Percentiles rank a stretch among this genome's conserved stretches.
These are phyloP conservation scores for Penicillium macrosclerotiorum DNA, from an alignment of 495 filamentous ascomycete species.

Conservation along the genomic window DNA sequence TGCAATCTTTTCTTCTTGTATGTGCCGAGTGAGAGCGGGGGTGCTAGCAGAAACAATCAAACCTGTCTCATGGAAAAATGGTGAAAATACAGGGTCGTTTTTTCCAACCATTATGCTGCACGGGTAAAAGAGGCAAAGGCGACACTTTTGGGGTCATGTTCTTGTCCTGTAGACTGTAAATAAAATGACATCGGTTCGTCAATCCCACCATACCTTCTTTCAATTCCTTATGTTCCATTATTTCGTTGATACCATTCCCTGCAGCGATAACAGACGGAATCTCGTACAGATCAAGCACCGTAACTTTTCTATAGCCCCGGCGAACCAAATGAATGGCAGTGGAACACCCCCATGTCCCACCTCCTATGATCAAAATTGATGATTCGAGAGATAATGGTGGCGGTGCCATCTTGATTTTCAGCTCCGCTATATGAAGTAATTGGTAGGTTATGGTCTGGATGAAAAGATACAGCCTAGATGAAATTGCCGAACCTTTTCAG, in stretches of 20 bases:
- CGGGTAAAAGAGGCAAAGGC: slow-evolving; percentile 35
- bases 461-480: background rate
- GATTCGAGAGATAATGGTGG: slow-evolving; percentile 9
- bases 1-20: slow-evolving; percentile 34
- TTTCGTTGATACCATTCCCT: slow-evolving; percentile 57
- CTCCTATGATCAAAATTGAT: slow-evolving; percentile 44
- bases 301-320: slow-evolving; percentile 46
- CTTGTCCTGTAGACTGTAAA: too few relatives aligned
- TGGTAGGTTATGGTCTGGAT: background rate
- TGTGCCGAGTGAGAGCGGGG: slow-evolving; percentile 32
- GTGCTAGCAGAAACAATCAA: slow-evolving; percentile 44
- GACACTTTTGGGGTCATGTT: slow-evolving; percentile 28
- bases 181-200: too few relatives aligned
- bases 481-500: background rate
- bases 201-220: slow-evolving; percentile 39
- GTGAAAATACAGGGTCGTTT: slow-evolving; percentile 45
- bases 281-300: slow-evolving; percentile 43
- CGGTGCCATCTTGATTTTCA: slow-evolving; percentile 9
- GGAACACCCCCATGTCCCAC: slow-evolving; percentile 52
- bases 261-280: slow-evolving; percentile 52
- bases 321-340: slow-evolving; percentile 51
- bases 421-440: background rate
- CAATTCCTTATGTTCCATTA: slow-evolving; percentile 47
- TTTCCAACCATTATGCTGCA: slow-evolving; percentile 44
- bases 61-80: slow-evolving; percentile 50